These are phyloP conservation scores for Thelonectria blattea DNA, from an alignment of 2,329 filamentous ascomycete species.

Conservation along the genomic window DNA sequence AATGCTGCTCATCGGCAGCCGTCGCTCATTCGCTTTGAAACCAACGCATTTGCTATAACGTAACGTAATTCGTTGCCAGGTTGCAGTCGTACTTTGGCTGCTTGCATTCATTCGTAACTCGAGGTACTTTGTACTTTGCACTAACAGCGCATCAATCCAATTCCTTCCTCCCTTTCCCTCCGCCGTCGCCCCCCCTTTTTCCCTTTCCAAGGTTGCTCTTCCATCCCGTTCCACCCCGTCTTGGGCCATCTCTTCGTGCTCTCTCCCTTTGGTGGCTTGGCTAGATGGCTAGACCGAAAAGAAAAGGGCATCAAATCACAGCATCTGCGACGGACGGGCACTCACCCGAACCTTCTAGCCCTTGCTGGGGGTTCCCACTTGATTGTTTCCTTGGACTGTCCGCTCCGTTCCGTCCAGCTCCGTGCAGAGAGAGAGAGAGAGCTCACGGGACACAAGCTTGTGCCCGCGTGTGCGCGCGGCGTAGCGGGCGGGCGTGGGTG, in stretches of 20 bases:
- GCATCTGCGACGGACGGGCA: slow-evolving; percentile 2
- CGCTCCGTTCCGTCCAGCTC: slow-evolving; percentile 8
- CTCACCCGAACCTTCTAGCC: slow-evolving; percentile 4
- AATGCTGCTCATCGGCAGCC: neutral
- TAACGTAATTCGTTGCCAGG: slow-evolving; percentile 9
- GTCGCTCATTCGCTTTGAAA: neutral
- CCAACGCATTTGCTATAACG: neutral
- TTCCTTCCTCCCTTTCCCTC: too few species aligned
- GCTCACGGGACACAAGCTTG: too few species aligned
- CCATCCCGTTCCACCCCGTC: slow-evolving; percentile 9
- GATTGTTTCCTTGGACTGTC: neutral
- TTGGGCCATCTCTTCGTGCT: too few species aligned
- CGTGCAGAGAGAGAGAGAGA: neutral
- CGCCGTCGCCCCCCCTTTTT: slow-evolving; percentile 1
- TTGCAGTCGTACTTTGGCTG: neutral
- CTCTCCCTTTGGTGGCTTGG: slow-evolving; percentile 5
- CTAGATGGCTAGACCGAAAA: neutral
- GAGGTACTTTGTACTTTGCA: too few species aligned
- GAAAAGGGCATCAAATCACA: slow-evolving; percentile 13
- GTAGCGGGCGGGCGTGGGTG: neutral
- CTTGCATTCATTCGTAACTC: neutral
- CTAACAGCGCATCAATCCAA: too few species aligned
- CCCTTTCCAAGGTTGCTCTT: neutral
- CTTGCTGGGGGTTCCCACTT: neutral
- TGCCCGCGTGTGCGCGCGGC: too few species aligned